Evolutionary conservation across 208 protist genomes (phyloP).

Genomic region (Tritrichomonas foetus): DNA sequence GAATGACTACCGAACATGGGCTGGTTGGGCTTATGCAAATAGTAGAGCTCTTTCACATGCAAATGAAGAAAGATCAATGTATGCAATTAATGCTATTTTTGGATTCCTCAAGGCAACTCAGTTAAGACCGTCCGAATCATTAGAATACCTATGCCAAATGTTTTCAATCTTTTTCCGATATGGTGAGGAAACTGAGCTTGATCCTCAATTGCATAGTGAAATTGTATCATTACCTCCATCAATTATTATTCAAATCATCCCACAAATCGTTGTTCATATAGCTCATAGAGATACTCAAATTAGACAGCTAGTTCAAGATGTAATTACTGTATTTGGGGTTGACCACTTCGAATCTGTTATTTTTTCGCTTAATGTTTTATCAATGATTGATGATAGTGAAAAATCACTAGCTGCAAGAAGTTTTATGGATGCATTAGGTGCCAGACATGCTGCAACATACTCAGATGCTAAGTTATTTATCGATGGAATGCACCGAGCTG

Average conservation of each 20-base stretch:
- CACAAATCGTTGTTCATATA: constrained; percentile 1
- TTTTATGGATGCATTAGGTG: neutral
- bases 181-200: neutral
- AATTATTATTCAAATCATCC: constrained; percentile 14
- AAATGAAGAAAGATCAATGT: neutral
- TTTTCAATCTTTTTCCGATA: neutral
- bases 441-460: neutral
- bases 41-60: neutral
- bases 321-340: neutral
- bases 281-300: neutral
- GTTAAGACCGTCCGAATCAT: neutral
- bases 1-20: neutral
- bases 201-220: neutral
- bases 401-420: neutral
- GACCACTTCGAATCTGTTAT: neutral
- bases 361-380: neutral
- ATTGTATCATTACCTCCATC: neutral
- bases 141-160: constrained; percentile 24
- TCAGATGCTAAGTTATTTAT: neutral
- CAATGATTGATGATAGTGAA: neutral
- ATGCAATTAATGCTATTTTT: neutral
- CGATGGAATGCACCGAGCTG: neutral
- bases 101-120: neutral
- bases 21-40: neutral
- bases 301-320: neutral